Evolutionary conservation across 2,329 filamentous ascomycete genomes (phyloP).

Genomic region (Harringtonia lauricola): DNA sequence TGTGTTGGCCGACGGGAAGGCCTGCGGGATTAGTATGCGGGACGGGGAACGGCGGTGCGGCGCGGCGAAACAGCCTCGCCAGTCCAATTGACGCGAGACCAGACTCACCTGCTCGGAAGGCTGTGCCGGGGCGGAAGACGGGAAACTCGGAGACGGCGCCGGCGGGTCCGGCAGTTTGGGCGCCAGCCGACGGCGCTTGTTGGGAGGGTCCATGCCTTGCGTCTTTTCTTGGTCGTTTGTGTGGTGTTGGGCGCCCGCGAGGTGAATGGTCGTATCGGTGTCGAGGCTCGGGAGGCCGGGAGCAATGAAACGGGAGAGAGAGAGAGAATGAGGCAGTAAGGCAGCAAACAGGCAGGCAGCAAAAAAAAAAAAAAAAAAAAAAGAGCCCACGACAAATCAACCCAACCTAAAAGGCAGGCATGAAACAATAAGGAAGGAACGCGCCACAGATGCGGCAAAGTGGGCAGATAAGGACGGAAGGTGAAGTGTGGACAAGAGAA

Average conservation of each 20-base stretch:
- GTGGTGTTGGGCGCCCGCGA: background rate
- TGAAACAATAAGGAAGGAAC: background rate
- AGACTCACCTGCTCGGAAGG: conserved; percentile 12
- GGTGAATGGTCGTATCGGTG: background rate
- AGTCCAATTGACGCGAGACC: too few relatives aligned
- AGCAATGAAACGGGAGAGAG: too few relatives aligned
- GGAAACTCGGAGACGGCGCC: conserved; percentile 3
- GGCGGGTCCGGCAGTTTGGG: conserved; percentile 17
- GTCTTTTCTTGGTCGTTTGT: background rate
- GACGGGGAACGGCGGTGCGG: too few relatives aligned
- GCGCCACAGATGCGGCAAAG: background rate
- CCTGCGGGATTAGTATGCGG: too few relatives aligned
- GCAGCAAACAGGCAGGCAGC: too few relatives aligned
- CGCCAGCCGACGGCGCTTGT: conserved; percentile 18
- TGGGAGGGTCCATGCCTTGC: conserved; percentile 16
- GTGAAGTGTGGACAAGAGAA: background rate
- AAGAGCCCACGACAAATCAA: background rate
- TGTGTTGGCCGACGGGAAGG: too few relatives aligned
- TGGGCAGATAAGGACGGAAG: background rate
- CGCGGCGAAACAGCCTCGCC: too few relatives aligned
- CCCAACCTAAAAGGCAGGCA: background rate
- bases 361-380: conserved; percentile 13
- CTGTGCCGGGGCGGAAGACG: conserved; percentile 9
- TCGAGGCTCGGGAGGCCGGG: too few relatives aligned
- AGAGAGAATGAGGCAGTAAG: background rate